A percentile compares a stretch with the other conserved stretches of the same genome.
phyloP scores from a whole-genome alignment of 2,329 filamentous ascomycete species.

The Epicoccum sorghinum region DNA sequence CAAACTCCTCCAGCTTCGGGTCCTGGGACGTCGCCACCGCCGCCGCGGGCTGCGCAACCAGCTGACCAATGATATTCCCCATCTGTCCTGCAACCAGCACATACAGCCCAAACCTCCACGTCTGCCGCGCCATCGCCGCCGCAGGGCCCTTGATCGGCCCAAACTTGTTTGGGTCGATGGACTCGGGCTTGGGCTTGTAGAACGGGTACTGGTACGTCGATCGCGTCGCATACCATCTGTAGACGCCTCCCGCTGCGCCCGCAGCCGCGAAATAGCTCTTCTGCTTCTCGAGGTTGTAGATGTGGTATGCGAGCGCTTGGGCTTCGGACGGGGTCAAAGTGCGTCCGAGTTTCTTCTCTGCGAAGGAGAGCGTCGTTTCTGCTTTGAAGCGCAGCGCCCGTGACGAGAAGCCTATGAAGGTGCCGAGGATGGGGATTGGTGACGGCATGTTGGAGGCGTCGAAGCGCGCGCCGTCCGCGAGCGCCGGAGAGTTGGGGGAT shows the following conservation, averaged over 20 bases:
- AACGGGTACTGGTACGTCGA: slow-evolving; percentile 51
- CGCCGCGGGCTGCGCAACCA: slow-evolving; percentile 41
- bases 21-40: slow-evolving; percentile 47
- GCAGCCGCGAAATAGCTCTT: slow-evolving; percentile 48
- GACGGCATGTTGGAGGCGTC: slow-evolving; percentile 48
- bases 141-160: slow-evolving; percentile 40
- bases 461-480: slow-evolving; percentile 30
- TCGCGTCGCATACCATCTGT: slow-evolving; percentile 45
- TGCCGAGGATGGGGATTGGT: slow-evolving; percentile 44
- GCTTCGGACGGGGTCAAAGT: slow-evolving; percentile 50
- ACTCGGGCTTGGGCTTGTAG: slow-evolving; percentile 47
- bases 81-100: slow-evolving; percentile 34
- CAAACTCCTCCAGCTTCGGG: slow-evolving; percentile 49
- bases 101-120: slow-evolving; percentile 37
- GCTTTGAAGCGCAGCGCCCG: slow-evolving; percentile 35
- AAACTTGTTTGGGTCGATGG: slow-evolving; percentile 49
- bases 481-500: slow-evolving; percentile 21
- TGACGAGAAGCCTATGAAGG: slow-evolving; percentile 37
- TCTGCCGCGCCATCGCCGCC: slow-evolving; percentile 38
- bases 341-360: slow-evolving; percentile 44
- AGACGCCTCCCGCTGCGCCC: slow-evolving; percentile 40
- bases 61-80: slow-evolving; percentile 43
- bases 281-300: slow-evolving; percentile 46
- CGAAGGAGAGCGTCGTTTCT: slow-evolving; percentile 40
- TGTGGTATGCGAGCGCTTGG: slow-evolving; percentile 50